Base-by-base conservation (phyloP, 164 flowering plant genomes). In the Vitis labrusca region DNA sequence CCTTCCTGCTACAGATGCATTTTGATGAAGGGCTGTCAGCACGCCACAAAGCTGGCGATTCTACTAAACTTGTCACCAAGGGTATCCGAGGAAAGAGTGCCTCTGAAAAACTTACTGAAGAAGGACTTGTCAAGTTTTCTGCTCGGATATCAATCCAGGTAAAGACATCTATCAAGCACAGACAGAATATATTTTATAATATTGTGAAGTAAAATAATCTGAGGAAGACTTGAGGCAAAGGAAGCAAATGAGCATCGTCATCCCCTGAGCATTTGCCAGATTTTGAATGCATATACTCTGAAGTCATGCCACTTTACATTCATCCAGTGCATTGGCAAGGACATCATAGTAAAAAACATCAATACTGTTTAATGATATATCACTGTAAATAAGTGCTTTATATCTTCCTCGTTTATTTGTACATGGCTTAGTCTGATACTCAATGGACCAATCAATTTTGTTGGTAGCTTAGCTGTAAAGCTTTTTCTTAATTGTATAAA, bases 21-120 rank as follows among this genome's bases (percentile, higher is more conserved):
- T 96, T 96, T 86, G 99, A 93, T 66, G 98, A 93, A 73, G 98
- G 88, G 16, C 73, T 91, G 71, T 86, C 93, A 32, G 97, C 91
- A 59, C 84, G 99, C 44, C 76, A 76, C 50, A 93, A 82, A 80
- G 85, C 87, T 59, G 89, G 91, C 61, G 95, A 93, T 52, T 71
- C 90, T 48, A 85, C 94, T 44, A 93, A 89, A 79, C 80, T 87
- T 73, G 84, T 88, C 27, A 75, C 91, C 23, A 96, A 90, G 85
- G 91, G 93, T 23, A 62, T 79, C 32, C 90, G 99, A 64, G 98
- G 95, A 63, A 93, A 86, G 83, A 88, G 83, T 78, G 99, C 98
- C 49, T 86, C 90, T 63, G 96, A 88, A 73, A 95, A 95, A 80
- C 97, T 95, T n/a, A 81, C 89, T 67, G 98, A 93, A 78, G 98